Evolutionary conservation across 306 rosid species (phyloP).

Genomic region (Prinsepia uniflora): DNA sequence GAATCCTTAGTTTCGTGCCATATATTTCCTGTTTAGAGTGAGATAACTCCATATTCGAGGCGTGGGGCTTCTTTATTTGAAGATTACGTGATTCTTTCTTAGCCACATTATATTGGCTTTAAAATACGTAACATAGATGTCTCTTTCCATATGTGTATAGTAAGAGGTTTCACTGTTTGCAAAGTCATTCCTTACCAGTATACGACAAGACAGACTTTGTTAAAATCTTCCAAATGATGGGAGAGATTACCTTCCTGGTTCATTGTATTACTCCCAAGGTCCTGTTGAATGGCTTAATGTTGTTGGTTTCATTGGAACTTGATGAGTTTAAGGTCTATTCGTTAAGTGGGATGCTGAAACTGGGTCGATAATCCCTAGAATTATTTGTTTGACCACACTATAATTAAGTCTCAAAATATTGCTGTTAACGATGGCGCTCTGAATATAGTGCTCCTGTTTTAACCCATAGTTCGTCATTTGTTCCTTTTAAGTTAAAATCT

Average conservation of each 20-base stretch:
- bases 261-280: slow-evolving; percentile 5
- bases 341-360: slow-evolving; percentile 16
- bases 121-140: slow-evolving; percentile 9
- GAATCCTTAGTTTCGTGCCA: slow-evolving; percentile 12
- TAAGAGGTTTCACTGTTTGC: slow-evolving; percentile 1
- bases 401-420: slow-evolving; percentile 7
- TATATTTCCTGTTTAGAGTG: not conserved
- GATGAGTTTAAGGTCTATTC: slow-evolving; percentile 1
- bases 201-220: not conserved
- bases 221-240: not conserved
- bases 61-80: not conserved
- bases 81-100: not conserved
- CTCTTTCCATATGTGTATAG: not conserved
- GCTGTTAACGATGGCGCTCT: slow-evolving; percentile 3
- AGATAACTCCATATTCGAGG: not conserved
- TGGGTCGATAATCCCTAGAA: slow-evolving; percentile 5
- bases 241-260: slow-evolving; percentile 19
- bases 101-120: slow-evolving; percentile 1
- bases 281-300: slow-evolving; percentile 7
- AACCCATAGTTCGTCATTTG: not conserved
- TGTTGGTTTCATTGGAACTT: slow-evolving; percentile 10
- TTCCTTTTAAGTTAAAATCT: slow-evolving; percentile 17
- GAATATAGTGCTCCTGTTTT: slow-evolving; percentile 12
- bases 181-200: not conserved
- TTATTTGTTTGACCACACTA: slow-evolving; percentile 20